Conservation (phyloP, 495 filamentous ascomycete genomes). For the Lasiosphaeriaceae sp. region DNA sequence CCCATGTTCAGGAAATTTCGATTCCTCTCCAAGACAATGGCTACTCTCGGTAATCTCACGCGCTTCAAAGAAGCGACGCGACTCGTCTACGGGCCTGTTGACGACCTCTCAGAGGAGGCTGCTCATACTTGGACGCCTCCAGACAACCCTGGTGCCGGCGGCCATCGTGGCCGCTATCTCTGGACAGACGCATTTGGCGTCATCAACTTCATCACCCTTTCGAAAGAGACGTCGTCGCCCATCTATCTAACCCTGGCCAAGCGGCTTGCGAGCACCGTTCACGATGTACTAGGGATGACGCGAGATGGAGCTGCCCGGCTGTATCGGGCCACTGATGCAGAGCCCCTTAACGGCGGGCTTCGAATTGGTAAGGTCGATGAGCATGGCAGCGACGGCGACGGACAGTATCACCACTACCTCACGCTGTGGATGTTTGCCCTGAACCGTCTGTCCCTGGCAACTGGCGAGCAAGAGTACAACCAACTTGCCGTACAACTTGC, state of each 20-base stretch:
- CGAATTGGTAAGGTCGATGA: slow-evolving; percentile 59
- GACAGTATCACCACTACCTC: slow-evolving; percentile 66
- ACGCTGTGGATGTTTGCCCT: slow-evolving; percentile 71
- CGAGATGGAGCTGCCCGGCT: slow-evolving; percentile 48
- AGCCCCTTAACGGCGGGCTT: slow-evolving; percentile 57
- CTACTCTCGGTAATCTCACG: slow-evolving; percentile 7
- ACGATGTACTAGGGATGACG: slow-evolving; percentile 53
- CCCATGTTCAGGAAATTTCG: not conserved
- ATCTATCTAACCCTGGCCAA: slow-evolving; percentile 53
- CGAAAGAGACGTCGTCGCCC: slow-evolving; percentile 35
- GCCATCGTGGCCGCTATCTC: slow-evolving; percentile 62
- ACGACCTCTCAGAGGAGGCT: slow-evolving; percentile 16
- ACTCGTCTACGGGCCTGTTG: slow-evolving; percentile 42
- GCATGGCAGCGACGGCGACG: slow-evolving; percentile 54
- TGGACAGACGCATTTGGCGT: slow-evolving; percentile 72
- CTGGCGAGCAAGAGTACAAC: slow-evolving; percentile 49
- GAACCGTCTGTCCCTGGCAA: slow-evolving; percentile 54
- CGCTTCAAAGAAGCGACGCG: slow-evolving; percentile 38
- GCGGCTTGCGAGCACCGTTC: slow-evolving; percentile 51
- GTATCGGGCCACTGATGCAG: slow-evolving; percentile 49
- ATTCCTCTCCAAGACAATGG: slow-evolving; percentile 11
- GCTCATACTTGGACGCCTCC: slow-evolving; percentile 28
- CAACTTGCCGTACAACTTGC: slow-evolving; percentile 54
- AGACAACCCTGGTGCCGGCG: slow-evolving; percentile 46
- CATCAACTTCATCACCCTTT: slow-evolving; percentile 61